Conservation (phyloP, 108 stramenopile species). For the Conticribra guillardii region DNA sequence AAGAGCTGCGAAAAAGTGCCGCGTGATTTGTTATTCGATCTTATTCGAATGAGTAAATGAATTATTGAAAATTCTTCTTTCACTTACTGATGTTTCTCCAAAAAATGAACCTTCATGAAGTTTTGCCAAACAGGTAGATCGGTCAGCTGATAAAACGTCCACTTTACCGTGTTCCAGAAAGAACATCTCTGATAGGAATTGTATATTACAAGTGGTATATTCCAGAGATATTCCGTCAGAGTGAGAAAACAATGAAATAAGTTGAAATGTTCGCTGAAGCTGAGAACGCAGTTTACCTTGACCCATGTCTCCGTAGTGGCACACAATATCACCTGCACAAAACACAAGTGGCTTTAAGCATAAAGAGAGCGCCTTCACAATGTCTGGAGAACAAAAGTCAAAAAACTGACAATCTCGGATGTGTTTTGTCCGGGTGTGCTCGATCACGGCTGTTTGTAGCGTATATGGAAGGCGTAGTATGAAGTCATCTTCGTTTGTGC, state of each 20-base stretch:
- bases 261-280: no score
- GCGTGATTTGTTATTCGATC: no score
- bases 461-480: conserved; percentile 44
- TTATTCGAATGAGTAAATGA: background rate
- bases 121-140: conserved; percentile 53
- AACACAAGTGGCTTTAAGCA: conserved; percentile 40
- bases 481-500: conserved; percentile 39
- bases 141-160: conserved; percentile 41
- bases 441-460: conserved; percentile 39
- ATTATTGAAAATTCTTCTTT: background rate
- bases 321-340: conserved; percentile 47
- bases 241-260: no score
- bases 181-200: conserved; percentile 70
- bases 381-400: conserved; percentile 51
- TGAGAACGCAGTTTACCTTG: no score
- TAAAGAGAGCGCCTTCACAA: conserved; percentile 50
- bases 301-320: conserved; percentile 58
- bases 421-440: conserved; percentile 24
- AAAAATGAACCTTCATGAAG: conserved; percentile 58
- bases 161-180: conserved; percentile 57
- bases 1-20: conserved; percentile 20
- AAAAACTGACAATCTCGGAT: conserved; percentile 56
- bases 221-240: no score
- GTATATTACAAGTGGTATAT: no score
- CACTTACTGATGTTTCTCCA: conserved; percentile 53